These are phyloP conservation scores for Talinum fruticosum DNA, from an alignment of 148 eudicot species.

Conservation along the genomic window DNA sequence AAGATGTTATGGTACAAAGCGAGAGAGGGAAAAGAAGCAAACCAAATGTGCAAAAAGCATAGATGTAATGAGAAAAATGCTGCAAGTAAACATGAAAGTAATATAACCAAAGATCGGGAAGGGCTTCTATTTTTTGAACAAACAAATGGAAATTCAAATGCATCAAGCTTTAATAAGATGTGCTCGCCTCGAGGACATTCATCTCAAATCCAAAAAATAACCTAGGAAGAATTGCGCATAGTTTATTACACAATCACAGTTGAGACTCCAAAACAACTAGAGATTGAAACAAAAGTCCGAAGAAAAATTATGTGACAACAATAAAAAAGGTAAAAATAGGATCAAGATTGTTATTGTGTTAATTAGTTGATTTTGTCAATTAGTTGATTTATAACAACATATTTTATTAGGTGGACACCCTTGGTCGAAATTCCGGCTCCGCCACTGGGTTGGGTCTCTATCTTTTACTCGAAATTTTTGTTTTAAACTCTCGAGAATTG, in stretches of 20 bases:
- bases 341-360: constrained; percentile 5
- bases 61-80: not conserved
- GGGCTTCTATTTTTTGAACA: constrained; percentile 11
- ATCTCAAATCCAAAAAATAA: constrained; percentile 27
- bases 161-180: constrained; percentile 16
- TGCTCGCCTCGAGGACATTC: not conserved
- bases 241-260: constrained; percentile 31
- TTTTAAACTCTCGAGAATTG: too few species aligned
- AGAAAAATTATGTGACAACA: constrained; percentile 12
- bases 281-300: not conserved
- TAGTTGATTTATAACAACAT: too few species aligned
- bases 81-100: too few species aligned
- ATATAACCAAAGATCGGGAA: not conserved
- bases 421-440: too few species aligned
- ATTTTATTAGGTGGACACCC: too few species aligned
- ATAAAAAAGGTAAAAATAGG: not conserved
- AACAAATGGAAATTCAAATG: constrained; percentile 9
- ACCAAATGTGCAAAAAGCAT: not conserved
- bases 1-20: too few species aligned
- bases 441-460: too few species aligned
- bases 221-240: constrained; percentile 19
- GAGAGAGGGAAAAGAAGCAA: not conserved
- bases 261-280: constrained; percentile 14
- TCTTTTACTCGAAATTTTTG: too few species aligned
- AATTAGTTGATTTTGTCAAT: too few species aligned